Conservation (phyloP, 177 flowering plant species). For the Tripterygium wilfordii region DNA sequence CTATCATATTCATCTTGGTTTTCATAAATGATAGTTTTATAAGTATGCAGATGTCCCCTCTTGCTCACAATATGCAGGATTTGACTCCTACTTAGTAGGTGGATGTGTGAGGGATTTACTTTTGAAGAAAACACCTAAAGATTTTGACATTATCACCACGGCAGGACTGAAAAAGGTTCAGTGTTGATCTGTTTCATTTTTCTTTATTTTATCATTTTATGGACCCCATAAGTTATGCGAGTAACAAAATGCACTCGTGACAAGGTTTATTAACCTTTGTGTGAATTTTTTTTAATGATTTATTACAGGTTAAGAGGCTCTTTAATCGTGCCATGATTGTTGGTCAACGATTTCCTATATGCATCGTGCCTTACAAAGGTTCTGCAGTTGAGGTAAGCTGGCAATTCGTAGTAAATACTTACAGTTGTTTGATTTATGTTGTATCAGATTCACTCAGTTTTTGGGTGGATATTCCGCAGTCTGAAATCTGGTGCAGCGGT, state of each 20-base stretch:
- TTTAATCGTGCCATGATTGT: slow-evolving; percentile 45
- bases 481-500: slow-evolving; percentile 4
- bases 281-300: slow-evolving; percentile 4
- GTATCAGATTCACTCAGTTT: too few species aligned
- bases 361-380: slow-evolving; percentile 48
- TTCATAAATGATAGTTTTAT: background rate
- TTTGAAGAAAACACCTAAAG: slow-evolving; percentile 67
- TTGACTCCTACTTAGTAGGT: slow-evolving; percentile 81
- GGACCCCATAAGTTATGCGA: background rate
- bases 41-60: background rate
- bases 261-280: background rate
- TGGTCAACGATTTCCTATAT: slow-evolving; percentile 87
- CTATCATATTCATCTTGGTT: too few species aligned
- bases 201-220: slow-evolving; percentile 1
- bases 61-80: slow-evolving; percentile 37
- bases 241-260: background rate
- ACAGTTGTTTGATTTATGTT: too few species aligned
- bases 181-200: slow-evolving; percentile 2
- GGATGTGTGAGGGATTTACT: slow-evolving; percentile 95
- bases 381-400: slow-evolving; percentile 63
- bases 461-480: background rate
- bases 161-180: slow-evolving; percentile 64
- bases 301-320: slow-evolving; percentile 40
- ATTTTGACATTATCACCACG: slow-evolving; percentile 84
- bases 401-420: background rate